These are phyloP conservation scores for Acanthamoeba polyphaga DNA, from an alignment of 208 protist genomes.

Conservation along the genomic window DNA sequence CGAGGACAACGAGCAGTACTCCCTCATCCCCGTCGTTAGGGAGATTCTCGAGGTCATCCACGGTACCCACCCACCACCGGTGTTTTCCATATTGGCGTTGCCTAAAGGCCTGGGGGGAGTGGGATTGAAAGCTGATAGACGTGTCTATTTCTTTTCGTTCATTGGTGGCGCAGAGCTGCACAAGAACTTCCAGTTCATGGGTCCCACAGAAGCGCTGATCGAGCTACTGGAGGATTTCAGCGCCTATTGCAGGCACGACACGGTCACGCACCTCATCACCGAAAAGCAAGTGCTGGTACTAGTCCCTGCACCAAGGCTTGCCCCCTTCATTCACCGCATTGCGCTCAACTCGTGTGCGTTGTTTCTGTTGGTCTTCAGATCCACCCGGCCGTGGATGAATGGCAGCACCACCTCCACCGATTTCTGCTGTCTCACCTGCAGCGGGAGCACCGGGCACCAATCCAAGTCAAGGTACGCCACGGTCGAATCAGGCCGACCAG, in stretches of 20 bases:
- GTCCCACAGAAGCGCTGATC: slow-evolving; percentile 12
- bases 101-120: not conserved
- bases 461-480: slow-evolving; percentile 33
- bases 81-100: not conserved
- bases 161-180: not conserved
- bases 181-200: slow-evolving; percentile 26
- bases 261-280: not conserved
- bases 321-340: not conserved
- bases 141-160: not conserved
- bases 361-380: not conserved
- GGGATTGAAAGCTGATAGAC: no score
- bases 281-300: slow-evolving; percentile 27
- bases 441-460: not conserved
- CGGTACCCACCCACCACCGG: not conserved
- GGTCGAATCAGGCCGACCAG: no score
- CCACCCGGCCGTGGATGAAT: slow-evolving; percentile 44
- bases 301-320: not conserved
- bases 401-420: slow-evolving; percentile 45
- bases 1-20: slow-evolving; percentile 58
- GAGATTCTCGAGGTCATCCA: slow-evolving; percentile 48
- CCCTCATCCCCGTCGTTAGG: slow-evolving; percentile 28
- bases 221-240: slow-evolving; percentile 61
- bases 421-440: not conserved
- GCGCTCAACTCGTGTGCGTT: not conserved
- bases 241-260: slow-evolving; percentile 29